phyloP scores from a whole-genome alignment of 2,329 filamentous ascomycete genomes.

The Colletotrichum destructivum region DNA sequence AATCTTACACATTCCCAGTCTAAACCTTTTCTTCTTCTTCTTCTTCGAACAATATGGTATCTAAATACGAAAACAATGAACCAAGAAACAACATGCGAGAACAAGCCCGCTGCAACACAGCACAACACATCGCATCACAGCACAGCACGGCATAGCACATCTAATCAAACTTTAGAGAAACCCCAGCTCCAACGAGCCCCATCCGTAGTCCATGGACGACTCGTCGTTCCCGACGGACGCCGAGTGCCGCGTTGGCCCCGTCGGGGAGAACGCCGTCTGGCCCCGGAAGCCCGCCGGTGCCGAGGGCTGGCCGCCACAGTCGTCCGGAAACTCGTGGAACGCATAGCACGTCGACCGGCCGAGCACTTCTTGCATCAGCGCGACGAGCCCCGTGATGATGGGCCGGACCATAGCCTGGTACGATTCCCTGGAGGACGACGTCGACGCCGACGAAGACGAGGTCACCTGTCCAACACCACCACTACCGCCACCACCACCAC shows the following conservation, averaged over 20 bases:
- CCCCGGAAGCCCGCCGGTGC: slow-evolving; percentile 25
- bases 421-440: slow-evolving; percentile 34
- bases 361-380: slow-evolving; percentile 52
- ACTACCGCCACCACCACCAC: not conserved
- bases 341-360: slow-evolving; percentile 52
- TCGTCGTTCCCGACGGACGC: slow-evolving; percentile 28
- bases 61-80: not conserved
- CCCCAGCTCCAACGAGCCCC: slow-evolving; percentile 39
- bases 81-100: not conserved
- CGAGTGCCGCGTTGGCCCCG: slow-evolving; percentile 34
- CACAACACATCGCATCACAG: too few species aligned
- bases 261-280: slow-evolving; percentile 36
- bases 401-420: slow-evolving; percentile 44
- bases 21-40: not conserved
- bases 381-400: slow-evolving; percentile 44
- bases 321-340: slow-evolving; percentile 43
- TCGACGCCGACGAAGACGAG: slow-evolving; percentile 1
- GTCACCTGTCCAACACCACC: not conserved
- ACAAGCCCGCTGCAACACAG: not conserved
- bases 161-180: slow-evolving; percentile 24
- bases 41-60: slow-evolving; percentile 4
- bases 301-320: slow-evolving; percentile 29
- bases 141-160: too few species aligned
- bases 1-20: too few species aligned
- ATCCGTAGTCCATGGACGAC: slow-evolving; percentile 37